Evolutionary conservation across 2,329 filamentous ascomycete genomes (phyloP), one percentile per base, ranked within the genome.

Genomic region (Massarina eburnea): DNA sequence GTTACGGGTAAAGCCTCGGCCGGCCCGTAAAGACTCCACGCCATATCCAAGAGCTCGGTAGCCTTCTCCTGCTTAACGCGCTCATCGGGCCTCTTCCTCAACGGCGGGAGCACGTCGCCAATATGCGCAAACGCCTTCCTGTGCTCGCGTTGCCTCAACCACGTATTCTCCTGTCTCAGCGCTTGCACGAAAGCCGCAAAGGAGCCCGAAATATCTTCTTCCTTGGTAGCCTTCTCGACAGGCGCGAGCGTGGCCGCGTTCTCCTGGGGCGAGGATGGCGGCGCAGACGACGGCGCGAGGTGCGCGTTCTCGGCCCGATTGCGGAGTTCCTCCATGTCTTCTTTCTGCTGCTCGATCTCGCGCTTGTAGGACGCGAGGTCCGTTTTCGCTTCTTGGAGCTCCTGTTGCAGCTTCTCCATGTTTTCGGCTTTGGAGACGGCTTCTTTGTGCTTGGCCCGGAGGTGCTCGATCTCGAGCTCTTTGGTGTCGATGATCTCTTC

Each of bases 401-500:
- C 35, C 33, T 45, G 38, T 27, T 24, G 26, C 29, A 27, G 41
- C 20, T 29, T 39, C 12, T 42, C 35, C 3, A 29, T 18, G 7
- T 18, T 43, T 15, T 57, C 54, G 15, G 54, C 55, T 47, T 63
- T 67, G 27, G 51, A 51, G 9, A 55, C 39, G 19, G 58, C 60
- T 41, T 69, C 63, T 10, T 58, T 54, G 37, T 59, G 57, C 49
- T 65, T 63, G 22, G 89, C 88, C 68, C 95, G 89, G 29, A 97
- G 83, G 32, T 94, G 89, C 71, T 96, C 92, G 57, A 96, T 95
- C 70, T 94, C 91, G 57, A 96, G 57, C 18, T 66, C 58, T 39
- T 67, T 67, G 1, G 65, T 69, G 21, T 67, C 86, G n/a, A 86
- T 82, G 19, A 89, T 81, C 47, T 95, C 92, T 68, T 95, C 91